Conservation (phyloP, 2,329 filamentous ascomycete species). For the Cryphonectria parasitica region DNA sequence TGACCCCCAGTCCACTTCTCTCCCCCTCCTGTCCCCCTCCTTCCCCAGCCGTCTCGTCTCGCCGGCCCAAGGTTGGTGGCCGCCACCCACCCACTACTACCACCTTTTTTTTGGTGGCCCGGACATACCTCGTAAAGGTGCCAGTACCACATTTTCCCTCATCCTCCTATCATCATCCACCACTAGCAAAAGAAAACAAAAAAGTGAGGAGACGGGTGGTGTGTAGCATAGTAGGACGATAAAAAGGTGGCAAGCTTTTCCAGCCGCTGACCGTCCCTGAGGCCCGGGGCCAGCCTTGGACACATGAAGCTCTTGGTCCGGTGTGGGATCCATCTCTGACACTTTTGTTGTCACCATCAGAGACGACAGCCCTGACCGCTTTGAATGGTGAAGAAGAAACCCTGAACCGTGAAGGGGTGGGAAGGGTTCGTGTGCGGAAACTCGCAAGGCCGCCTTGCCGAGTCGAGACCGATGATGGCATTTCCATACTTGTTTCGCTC, state of each 20-base stretch:
- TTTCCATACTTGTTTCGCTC: background rate
- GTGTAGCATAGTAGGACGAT: slow-evolving; percentile 17
- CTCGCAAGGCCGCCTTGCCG: slow-evolving; percentile 5
- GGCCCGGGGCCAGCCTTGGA: slow-evolving; percentile 7
- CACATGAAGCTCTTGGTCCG: slow-evolving; percentile 6
- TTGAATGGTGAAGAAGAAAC: background rate
- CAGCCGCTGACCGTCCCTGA: slow-evolving; percentile 5
- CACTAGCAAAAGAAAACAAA: background rate
- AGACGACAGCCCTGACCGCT: background rate
- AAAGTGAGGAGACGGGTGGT: slow-evolving; percentile 19
- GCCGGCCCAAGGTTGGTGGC: slow-evolving; percentile 7
- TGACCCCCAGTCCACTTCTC: background rate
- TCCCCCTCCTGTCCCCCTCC: background rate
- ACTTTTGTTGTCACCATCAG: slow-evolving; percentile 3
- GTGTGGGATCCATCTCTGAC: background rate
- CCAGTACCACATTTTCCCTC: background rate
- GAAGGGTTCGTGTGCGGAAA: slow-evolving; percentile 9
- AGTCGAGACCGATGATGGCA: slow-evolving; percentile 22
- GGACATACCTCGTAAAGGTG: slow-evolving; percentile 23
- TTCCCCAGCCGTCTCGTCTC: slow-evolving; percentile 9
- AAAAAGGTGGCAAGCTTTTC: slow-evolving; percentile 25
- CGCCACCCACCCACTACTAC: slow-evolving; percentile 10
- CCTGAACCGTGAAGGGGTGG: background rate
- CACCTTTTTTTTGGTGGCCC: slow-evolving; percentile 15
- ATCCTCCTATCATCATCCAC: background rate